phyloP scores from a whole-genome alignment of 2,329 filamentous ascomycete species.

The Gremmenia infestans region DNA sequence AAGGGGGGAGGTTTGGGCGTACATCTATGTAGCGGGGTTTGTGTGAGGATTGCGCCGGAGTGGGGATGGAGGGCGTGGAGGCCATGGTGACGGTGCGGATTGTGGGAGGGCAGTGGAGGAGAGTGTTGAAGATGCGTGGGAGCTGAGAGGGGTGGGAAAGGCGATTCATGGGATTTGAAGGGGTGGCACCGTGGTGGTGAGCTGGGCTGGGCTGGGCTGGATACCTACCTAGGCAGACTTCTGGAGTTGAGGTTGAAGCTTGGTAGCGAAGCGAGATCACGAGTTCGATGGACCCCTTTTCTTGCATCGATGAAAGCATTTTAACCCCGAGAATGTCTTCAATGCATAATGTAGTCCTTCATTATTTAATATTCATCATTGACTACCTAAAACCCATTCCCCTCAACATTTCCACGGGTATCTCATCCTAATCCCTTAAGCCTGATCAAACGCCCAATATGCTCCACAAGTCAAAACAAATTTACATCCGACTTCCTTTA shows the following conservation, averaged over 20 bases:
- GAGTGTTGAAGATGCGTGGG: neutral
- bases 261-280: neutral
- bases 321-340: no score
- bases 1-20: constrained; percentile 12
- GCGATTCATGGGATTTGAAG: constrained; percentile 1
- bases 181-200: neutral
- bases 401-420: no score
- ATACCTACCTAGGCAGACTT: neutral
- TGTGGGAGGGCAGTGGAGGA: neutral
- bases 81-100: constrained; percentile 13
- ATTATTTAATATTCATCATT: no score
- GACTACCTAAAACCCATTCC: no score
- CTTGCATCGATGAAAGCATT: no score
- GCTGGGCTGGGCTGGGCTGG: no score
- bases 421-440: no score
- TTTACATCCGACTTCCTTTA: constrained; percentile 45
- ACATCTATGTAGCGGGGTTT: constrained; percentile 59
- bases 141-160: neutral
- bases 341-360: no score
- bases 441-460: neutral
- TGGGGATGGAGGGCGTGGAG: neutral
- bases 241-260: neutral
- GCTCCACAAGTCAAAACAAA: neutral
- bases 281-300: no score
- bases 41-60: constrained; percentile 4